These are phyloP conservation scores for Aspergillus felis DNA, from an alignment of 2,329 filamentous ascomycete genomes.

Conservation along the genomic window DNA sequence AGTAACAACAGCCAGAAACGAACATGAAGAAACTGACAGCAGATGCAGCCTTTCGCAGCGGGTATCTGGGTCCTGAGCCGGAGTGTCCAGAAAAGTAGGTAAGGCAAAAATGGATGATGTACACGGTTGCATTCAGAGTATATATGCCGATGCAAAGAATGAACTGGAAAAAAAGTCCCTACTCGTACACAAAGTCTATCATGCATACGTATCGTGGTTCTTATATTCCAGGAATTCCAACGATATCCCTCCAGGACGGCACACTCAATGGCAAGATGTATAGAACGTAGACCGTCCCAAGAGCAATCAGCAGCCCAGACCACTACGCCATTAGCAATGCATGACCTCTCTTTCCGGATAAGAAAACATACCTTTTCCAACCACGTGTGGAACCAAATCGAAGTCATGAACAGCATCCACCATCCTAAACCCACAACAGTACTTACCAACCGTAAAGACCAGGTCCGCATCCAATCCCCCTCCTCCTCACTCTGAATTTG, in stretches of 20 bases:
- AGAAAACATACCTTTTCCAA: constrained; percentile 73
- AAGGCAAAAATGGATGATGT: not conserved
- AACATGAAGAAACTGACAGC: not conserved
- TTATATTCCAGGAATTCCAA: constrained; percentile 43
- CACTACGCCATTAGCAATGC: constrained; percentile 33
- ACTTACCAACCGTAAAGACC: constrained; percentile 45
- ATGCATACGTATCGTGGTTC: not conserved
- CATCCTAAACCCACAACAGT: constrained; percentile 67
- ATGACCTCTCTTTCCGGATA: constrained; percentile 8
- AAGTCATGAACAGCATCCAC: constrained; percentile 99
- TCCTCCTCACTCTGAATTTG: constrained; percentile 30
- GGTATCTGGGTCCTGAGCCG: constrained; percentile 35
- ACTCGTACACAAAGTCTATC: not conserved
- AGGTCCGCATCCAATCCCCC: constrained; percentile 55
- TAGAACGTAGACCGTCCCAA: constrained; percentile 46
- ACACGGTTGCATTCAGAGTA: constrained; percentile 3
- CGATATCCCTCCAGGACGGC: constrained; percentile 41
- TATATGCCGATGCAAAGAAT: not conserved
- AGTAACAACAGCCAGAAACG: constrained; percentile 23
- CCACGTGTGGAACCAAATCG: constrained; percentile 98
- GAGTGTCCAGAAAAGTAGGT: not conserved
- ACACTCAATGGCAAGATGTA: constrained; percentile 49
- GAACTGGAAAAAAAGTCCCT: not conserved
- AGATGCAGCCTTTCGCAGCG: constrained; percentile 29
- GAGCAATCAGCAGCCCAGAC: constrained; percentile 48